A percentile compares a stretch with the other conserved stretches of the same genome.
These are phyloP conservation scores for Penicillium sp. DNA, from an alignment of 2,329 filamentous ascomycete species.

Conservation along the genomic window DNA sequence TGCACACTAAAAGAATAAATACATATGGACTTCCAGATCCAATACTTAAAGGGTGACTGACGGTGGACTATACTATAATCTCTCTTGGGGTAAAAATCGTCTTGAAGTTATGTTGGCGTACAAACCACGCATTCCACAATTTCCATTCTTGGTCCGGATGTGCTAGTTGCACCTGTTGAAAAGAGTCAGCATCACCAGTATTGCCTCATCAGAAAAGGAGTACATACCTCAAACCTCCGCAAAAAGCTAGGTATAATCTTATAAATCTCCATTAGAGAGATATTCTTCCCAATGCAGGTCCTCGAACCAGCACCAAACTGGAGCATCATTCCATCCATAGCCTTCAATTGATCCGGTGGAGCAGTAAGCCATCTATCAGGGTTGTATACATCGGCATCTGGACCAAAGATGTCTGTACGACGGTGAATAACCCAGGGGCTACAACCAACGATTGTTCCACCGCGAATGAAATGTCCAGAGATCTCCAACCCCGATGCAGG, in stretches of 20 bases:
- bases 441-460: conserved; percentile 61
- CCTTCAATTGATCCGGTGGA: conserved; percentile 7
- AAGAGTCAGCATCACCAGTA: background rate
- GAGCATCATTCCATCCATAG: conserved; percentile 12
- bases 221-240: conserved; percentile 18
- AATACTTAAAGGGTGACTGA: background rate
- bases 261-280: conserved; percentile 28
- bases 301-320: conserved; percentile 27
- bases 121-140: conserved; percentile 1
- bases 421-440: conserved; percentile 74
- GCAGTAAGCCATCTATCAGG: conserved; percentile 17
- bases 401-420: conserved; percentile 64
- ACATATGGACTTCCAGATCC: background rate
- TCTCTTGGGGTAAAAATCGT: background rate
- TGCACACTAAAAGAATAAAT: background rate
- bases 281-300: conserved; percentile 30
- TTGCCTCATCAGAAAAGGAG: too few species aligned
- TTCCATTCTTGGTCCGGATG: conserved; percentile 1
- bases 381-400: conserved; percentile 58
- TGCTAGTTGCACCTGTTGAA: background rate
- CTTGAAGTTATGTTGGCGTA: background rate
- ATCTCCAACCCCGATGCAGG: conserved; percentile 39
- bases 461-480: conserved; percentile 11
- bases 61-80: background rate
- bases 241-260: conserved; percentile 26